Base-by-base conservation (phyloP, 331 rosid genomes). In the Quercus phellos region DNA sequence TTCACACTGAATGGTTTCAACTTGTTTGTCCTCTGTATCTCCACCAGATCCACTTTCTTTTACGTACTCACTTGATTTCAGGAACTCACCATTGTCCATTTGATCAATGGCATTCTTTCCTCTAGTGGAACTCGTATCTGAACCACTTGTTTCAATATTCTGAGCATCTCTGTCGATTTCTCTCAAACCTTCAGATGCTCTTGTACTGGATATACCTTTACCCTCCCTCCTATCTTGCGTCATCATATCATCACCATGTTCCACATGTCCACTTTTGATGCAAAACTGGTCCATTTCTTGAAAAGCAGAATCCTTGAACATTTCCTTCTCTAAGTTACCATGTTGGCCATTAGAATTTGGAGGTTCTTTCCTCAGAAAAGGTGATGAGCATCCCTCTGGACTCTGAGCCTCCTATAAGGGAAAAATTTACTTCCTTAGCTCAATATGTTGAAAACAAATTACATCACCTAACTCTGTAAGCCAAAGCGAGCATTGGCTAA, bases 131-230 rank as follows among this genome's bases (percentile, higher is more conserved):
- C 93, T 89, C 38, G 87, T 77, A 85, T 92, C 98, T 81, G 97
- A 94, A 74, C 96, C 96, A 86, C 98, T 92, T 19, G 98, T 90
- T 82, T 94, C 98, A 83, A 90, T 89, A 81, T 86, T 92, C 81
- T 81, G 97, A 77, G 79, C 79, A 76, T 90, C 95, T 89, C 86
- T 85, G 10, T 88, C 88, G 0, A 76, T 71, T 55, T 85, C 87
- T 81, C 78, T 80, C 55, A 87, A 80, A 80, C 87, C 87, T 67
- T 81, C 90, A 43, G 86, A 87, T 74, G 75, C 86, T 55, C 66
- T 82, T 81, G 86, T 84, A 50, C 76, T 80, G 58, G 87, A 82
- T 60, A 80, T 75, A 70, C 84, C 88, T 87, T 88, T 91, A 70
- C 82, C 88, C 63, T 84, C 87, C 50, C 69, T 78, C 42, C 58